Base-by-base conservation (phyloP, 1,284 basidiomycete genomes). In the Golubevia pallescens region DNA sequence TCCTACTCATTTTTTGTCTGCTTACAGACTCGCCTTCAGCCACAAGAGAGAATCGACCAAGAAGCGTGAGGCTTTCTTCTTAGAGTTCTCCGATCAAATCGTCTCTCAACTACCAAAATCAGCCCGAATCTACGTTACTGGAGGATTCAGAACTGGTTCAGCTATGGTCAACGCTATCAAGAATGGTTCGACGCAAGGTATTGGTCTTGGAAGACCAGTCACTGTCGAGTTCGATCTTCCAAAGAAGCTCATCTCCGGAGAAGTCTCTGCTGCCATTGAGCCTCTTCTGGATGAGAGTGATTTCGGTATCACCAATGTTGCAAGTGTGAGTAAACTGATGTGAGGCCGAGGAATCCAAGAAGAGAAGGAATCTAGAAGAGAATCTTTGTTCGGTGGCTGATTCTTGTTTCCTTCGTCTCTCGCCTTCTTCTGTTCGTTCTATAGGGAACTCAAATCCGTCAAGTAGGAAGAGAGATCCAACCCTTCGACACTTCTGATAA, bases 91-190 rank as follows among this genome's bases (percentile, higher is more conserved):
- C 38, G 69, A 71, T n/a, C 16, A 42, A 1, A 62, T 71, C 48
- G 60, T 63, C 10, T 28, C 57, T 2, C 38, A 51, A 51, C 1
- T 67, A 61, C 23, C 57, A 8, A 58, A 53, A 20, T 42, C 63
- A 54, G 55, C 57, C 8, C 34, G 28, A 6, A 66, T 85, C 54
- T 67, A 78, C 54, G 58, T 63, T 51, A 71, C 69, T 2, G 69
- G 69, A 21, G 69, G 69, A 21, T 71, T 71, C 62, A 48, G 69
- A 16, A 63, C 62, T 10, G 67, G 61, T 0, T 53, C 65, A 42
- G 66, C 58, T 13, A 71, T 71, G 69, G 66, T 60, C 6, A 28
- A 58, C 32, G 69, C 69, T 55, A 56, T 71, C 13, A 14, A 65
- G 56, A n/a, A 54, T 6, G 54, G 59, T 8, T 62, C 62, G 23